A percentile compares a stretch with the other conserved stretches of the same genome.
Conservation (phyloP, 2,329 filamentous ascomycete species). For the Onygenales sp. region DNA sequence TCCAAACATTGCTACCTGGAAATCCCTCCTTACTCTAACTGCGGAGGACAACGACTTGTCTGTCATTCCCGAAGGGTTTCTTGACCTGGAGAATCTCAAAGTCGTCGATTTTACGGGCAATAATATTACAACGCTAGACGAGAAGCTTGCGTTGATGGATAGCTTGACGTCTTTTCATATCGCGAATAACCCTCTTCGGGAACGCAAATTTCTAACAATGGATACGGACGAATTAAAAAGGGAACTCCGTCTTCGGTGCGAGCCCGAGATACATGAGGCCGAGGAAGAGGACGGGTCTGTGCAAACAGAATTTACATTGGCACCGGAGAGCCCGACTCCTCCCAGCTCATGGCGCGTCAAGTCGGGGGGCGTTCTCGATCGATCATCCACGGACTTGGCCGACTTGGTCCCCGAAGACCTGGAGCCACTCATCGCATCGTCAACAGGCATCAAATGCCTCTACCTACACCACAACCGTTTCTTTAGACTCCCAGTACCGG, state of each 20-base stretch:
- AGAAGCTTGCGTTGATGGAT: constrained; percentile 71
- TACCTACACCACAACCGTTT: constrained; percentile 72
- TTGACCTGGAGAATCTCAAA: constrained; percentile 55
- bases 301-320: constrained; percentile 31
- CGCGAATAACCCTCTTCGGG: constrained; percentile 79
- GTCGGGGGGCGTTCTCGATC: constrained; percentile 49
- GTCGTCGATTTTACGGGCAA: constrained; percentile 81
- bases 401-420: constrained; percentile 42
- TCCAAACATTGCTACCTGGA: constrained; percentile 67
- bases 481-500: constrained; percentile 54
- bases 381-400: constrained; percentile 56
- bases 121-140: constrained; percentile 64
- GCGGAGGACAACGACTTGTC: constrained; percentile 75
- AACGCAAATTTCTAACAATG: constrained; percentile 77
- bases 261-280: constrained; percentile 37
- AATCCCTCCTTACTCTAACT: constrained; percentile 59
- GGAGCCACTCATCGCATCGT: constrained; percentile 31
- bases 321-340: constrained; percentile 34
- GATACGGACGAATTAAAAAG: constrained; percentile 72
- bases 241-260: constrained; percentile 55
- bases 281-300: constrained; percentile 31
- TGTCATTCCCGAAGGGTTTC: constrained; percentile 67
- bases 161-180: constrained; percentile 64
- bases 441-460: constrained; percentile 45
- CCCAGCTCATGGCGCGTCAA: constrained; percentile 28